Evolutionary conservation across 805 yeast species (phyloP).

Genomic region (Teunomyces kruisii): DNA sequence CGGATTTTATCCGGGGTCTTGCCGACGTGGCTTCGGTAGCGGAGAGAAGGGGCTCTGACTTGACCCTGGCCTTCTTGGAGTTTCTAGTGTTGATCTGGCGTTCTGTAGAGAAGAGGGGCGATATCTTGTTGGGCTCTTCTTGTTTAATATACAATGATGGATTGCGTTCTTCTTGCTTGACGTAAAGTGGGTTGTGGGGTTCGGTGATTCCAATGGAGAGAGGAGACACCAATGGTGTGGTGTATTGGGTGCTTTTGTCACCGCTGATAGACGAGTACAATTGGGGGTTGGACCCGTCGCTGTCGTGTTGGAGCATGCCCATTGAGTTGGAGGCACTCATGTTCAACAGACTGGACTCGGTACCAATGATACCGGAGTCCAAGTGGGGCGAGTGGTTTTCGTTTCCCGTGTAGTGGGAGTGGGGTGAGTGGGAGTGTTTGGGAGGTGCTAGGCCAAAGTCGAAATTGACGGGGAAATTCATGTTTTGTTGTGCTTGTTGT

Average conservation of each 20-base stretch:
- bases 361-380: background rate
- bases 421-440: background rate
- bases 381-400: background rate
- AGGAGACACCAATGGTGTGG: constrained; percentile 3
- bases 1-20: constrained; percentile 27
- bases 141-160: constrained; percentile 21
- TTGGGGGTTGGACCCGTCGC: background rate
- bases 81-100: background rate
- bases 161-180: constrained; percentile 19
- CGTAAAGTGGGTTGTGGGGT: constrained; percentile 12
- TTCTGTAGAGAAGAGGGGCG: constrained; percentile 1
- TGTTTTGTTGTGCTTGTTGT: constrained; percentile 6
- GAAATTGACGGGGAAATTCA: constrained; percentile 21
- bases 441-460: constrained; percentile 18
- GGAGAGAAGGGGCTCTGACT: constrained; percentile 2
- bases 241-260: background rate
- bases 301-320: constrained; percentile 1
- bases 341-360: background rate
- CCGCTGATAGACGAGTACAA: background rate
- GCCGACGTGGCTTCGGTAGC: background rate
- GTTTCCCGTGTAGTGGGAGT: background rate
- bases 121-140: constrained; percentile 1
- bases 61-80: constrained; percentile 12
- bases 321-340: constrained; percentile 2
- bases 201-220: constrained; percentile 3